Percentiles rank a stretch among this genome's conserved stretches.
Conservation (phyloP, 1,284 basidiomycete species). For the Ceratobasidium sp. region DNA sequence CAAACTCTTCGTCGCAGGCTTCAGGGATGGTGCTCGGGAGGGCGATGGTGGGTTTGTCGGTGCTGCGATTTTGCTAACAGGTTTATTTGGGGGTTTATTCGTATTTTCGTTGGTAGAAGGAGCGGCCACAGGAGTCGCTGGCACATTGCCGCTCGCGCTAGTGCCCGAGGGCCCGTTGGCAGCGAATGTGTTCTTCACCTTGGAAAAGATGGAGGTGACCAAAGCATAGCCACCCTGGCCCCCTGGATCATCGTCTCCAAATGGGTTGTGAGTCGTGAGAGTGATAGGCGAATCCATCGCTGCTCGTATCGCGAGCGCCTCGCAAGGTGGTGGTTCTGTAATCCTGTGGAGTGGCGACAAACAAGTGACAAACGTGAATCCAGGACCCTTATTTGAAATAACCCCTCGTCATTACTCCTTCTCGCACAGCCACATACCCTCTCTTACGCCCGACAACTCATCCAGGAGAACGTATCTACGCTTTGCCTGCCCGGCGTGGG, state of each 20-base stretch:
- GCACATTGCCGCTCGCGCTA: constrained; percentile 50
- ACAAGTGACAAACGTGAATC: constrained; percentile 8
- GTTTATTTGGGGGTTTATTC: constrained; percentile 51
- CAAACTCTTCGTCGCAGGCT: constrained; percentile 26
- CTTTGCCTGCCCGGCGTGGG: too few relatives aligned
- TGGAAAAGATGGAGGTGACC: constrained; percentile 74
- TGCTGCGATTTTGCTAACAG: constrained; percentile 56
- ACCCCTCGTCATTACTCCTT: neutral
- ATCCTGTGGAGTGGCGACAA: constrained; percentile 2
- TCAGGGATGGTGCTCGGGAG: constrained; percentile 61
- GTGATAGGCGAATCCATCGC: constrained; percentile 25
- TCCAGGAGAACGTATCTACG: too few relatives aligned
- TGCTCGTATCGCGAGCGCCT: neutral
- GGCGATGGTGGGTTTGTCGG: constrained; percentile 58
- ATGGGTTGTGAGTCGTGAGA: constrained; percentile 61
- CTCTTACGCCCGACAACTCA: too few relatives aligned
- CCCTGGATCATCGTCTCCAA: constrained; percentile 82
- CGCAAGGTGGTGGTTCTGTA: neutral
- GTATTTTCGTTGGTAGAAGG: constrained; percentile 56
- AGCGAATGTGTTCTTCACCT: constrained; percentile 74
- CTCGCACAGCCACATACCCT: too few relatives aligned
- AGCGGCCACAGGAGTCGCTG: constrained; percentile 45
- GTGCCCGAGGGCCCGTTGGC: constrained; percentile 63
- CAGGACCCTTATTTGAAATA: neutral
- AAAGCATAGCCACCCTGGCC: constrained; percentile 80